These are phyloP conservation scores for Boechera stricta DNA, from an alignment of 345 rosid species.

Conservation along the genomic window DNA sequence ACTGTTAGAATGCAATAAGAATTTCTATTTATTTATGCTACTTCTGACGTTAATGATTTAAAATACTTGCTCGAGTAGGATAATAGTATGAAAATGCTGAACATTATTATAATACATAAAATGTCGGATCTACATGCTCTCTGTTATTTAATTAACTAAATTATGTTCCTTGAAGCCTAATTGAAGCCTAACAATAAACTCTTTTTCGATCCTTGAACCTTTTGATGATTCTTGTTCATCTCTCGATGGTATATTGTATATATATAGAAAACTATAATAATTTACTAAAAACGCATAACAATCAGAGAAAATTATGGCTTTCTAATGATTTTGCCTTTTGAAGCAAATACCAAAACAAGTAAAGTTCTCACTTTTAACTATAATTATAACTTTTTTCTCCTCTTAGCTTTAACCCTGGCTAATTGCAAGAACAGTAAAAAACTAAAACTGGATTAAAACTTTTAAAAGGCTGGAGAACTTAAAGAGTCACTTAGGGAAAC, in stretches of 20 bases:
- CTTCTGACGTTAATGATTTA: too few species aligned
- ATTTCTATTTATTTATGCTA: neutral
- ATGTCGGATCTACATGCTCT: conserved; percentile 19
- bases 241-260: neutral
- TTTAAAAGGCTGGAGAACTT: conserved; percentile 12
- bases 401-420: neutral
- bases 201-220: neutral
- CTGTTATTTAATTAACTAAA: conserved; percentile 10
- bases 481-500: conserved; percentile 26
- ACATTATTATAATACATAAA: conserved; percentile 7
- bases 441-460: neutral
- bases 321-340: conserved; percentile 12
- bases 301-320: conserved; percentile 2
- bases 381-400: neutral
- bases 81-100: neutral
- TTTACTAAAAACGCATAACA: neutral
- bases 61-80: too few species aligned
- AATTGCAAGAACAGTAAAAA: neutral
- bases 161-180: neutral
- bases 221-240: conserved; percentile 28
- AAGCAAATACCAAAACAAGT: neutral
- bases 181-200: neutral
- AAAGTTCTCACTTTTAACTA: neutral
- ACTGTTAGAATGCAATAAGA: conserved; percentile 21
- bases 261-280: neutral